phyloP scores from a whole-genome alignment of 345 rosid genomes.

The Chamaenerion angustifolium region DNA sequence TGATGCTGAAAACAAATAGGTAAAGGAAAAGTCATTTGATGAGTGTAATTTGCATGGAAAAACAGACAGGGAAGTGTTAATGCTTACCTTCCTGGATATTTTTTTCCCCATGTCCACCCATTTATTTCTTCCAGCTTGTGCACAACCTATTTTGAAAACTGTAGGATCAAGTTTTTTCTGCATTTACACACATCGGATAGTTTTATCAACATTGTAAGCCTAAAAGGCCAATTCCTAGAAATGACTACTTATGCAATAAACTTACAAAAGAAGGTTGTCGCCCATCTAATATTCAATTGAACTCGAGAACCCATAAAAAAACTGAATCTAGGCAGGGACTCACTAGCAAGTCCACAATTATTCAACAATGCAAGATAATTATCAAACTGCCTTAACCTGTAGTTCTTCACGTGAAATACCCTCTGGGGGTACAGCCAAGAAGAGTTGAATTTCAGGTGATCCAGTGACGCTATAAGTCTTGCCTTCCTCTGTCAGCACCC shows the following conservation, averaged over 20 bases:
- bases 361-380: not conserved
- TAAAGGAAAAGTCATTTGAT: not conserved
- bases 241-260: not conserved
- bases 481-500: constrained; percentile 83
- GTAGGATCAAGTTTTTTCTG: constrained; percentile 60
- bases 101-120: constrained; percentile 91
- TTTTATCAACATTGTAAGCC: constrained; percentile 1
- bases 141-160: constrained; percentile 57
- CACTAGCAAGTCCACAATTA: not conserved
- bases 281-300: not conserved
- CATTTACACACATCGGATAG: constrained; percentile 4
- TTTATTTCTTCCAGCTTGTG: constrained; percentile 69
- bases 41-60: not conserved
- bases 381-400: constrained; percentile 28
- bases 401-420: constrained; percentile 67
- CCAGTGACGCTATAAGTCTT: constrained; percentile 55
- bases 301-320: not conserved
- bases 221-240: not conserved
- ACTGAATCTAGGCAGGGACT: no score
- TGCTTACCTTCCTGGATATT: constrained; percentile 70
- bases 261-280: not conserved
- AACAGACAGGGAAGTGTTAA: not conserved
- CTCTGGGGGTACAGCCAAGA: constrained; percentile 51
- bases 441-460: constrained; percentile 75
- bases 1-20: not conserved